phyloP scores from a whole-genome alignment of 1,284 basidiomycete species.

The Stygiomarasmius scandens region DNA sequence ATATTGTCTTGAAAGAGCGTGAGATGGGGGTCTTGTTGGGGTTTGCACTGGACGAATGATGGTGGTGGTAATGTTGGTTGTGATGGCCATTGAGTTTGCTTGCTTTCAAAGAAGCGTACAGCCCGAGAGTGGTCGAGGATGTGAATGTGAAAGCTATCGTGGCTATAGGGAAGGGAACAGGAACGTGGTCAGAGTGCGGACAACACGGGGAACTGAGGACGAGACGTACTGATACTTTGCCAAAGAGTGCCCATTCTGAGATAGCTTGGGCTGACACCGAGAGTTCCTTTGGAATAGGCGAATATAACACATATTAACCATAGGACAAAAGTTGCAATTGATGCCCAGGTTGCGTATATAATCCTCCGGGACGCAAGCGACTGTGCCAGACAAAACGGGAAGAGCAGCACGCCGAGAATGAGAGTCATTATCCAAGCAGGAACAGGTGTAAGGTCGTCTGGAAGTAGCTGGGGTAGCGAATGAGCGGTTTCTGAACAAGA shows the following conservation, averaged over 20 bases:
- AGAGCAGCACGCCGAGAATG: conserved; percentile 43
- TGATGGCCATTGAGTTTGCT: conserved; percentile 32
- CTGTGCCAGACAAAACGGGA: conserved; percentile 53
- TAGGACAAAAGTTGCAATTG: conserved; percentile 55
- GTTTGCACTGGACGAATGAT: conserved; percentile 23
- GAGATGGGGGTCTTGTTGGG: conserved; percentile 46
- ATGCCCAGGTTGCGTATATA: conserved; percentile 58
- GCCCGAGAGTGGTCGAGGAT: conserved; percentile 61
- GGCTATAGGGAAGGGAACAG: conserved; percentile 33
- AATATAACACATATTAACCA: conserved; percentile 60
- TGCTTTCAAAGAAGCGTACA: conserved; percentile 62
- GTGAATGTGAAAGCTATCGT: conserved; percentile 65
- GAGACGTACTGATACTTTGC: conserved; percentile 63
- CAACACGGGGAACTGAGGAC: not conserved
- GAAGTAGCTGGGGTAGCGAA: conserved; percentile 47
- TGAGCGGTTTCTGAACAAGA: conserved; percentile 51
- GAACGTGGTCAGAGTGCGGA: conserved; percentile 2
- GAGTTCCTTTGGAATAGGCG: conserved; percentile 48
- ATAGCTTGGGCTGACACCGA: conserved; percentile 39
- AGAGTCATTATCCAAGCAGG: conserved; percentile 36
- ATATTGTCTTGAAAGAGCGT: conserved; percentile 62
- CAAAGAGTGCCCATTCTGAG: conserved; percentile 53
- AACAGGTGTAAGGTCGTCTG: conserved; percentile 34
- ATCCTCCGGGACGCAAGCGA: conserved; percentile 56
- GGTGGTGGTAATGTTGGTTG: no score